Conservation (phyloP, 768 basidiomycete genomes). For the Amanita pseudoporphyria region DNA sequence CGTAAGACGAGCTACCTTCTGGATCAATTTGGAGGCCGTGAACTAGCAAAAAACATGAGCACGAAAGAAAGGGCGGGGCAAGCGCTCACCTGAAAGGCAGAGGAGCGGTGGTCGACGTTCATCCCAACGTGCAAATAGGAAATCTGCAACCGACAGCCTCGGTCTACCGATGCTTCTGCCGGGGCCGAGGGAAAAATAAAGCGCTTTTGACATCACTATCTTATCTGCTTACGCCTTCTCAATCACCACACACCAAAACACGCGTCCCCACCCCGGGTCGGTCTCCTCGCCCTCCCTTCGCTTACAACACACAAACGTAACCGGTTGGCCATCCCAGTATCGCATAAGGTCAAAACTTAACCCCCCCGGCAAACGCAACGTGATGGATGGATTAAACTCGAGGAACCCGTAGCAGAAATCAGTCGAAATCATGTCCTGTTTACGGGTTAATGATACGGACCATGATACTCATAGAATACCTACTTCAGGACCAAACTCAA, state of each 20-base stretch:
- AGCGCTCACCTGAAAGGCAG: conserved; percentile 1
- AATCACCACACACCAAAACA: conserved; percentile 50
- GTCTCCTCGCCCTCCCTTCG: conserved; percentile 23
- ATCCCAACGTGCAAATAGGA: neutral
- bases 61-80: neutral
- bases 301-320: conserved; percentile 79
- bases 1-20: conserved; percentile 29
- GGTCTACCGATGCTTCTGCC: neutral
- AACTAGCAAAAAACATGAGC: neutral
- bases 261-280: conserved; percentile 39
- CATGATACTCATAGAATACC: conserved; percentile 18
- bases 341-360: conserved; percentile 72
- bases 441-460: neutral
- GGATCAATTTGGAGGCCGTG: conserved; percentile 20
- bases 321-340: conserved; percentile 94
- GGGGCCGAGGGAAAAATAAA: too few species aligned
- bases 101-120: conserved; percentile 2
- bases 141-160: too few species aligned
- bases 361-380: conserved; percentile 72
- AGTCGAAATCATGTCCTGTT: conserved; percentile 62
- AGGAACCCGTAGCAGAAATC: conserved; percentile 89
- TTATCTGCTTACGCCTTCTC: conserved; percentile 22
- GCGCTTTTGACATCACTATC: neutral
- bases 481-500: conserved; percentile 60
- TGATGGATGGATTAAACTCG: conserved; percentile 54